These are phyloP conservation scores for Kwoniella shandongensis DNA, from an alignment of 768 basidiomycete species.

Conservation along the genomic window DNA sequence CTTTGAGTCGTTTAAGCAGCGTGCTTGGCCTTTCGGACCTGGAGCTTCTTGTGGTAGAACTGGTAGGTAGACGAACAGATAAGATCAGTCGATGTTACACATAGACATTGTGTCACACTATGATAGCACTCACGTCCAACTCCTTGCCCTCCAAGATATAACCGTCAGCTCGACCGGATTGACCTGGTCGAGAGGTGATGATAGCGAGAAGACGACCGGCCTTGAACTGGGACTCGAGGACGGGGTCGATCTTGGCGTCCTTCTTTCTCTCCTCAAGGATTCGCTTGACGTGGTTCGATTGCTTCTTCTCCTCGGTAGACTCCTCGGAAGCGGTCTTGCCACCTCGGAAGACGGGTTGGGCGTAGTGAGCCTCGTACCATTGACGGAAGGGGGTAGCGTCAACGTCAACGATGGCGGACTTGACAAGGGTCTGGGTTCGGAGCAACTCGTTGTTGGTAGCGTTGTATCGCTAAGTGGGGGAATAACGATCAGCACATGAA, in stretches of 20 bases:
- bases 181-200: conserved; percentile 93
- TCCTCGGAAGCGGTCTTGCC: conserved; percentile 62
- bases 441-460: conserved; percentile 99
- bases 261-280: conserved; percentile 86
- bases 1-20: conserved; percentile 55
- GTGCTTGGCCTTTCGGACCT: conserved; percentile 93
- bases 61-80: conserved; percentile 46
- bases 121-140: conserved; percentile 68
- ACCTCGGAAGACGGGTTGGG: conserved; percentile 83
- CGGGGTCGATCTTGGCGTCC: conserved; percentile 86
- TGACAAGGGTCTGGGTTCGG: conserved; percentile 98
- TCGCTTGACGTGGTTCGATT: conserved; percentile 87
- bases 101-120: conserved; percentile 12
- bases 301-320: conserved; percentile 65
- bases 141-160: conserved; percentile 98
- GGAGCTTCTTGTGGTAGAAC: conserved; percentile 94
- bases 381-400: conserved; percentile 99
- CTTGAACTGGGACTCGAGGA: conserved; percentile 84
- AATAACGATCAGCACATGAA: conserved; percentile 1
- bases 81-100: conserved; percentile 16
- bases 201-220: conserved; percentile 93
- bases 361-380: conserved; percentile 99
- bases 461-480: conserved; percentile 77
- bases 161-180: conserved; percentile 93
- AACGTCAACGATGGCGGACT: conserved; percentile 91